Evolutionary conservation across 495 filamentous ascomycete genomes (phyloP).

Genomic region (Lepraria neglecta): DNA sequence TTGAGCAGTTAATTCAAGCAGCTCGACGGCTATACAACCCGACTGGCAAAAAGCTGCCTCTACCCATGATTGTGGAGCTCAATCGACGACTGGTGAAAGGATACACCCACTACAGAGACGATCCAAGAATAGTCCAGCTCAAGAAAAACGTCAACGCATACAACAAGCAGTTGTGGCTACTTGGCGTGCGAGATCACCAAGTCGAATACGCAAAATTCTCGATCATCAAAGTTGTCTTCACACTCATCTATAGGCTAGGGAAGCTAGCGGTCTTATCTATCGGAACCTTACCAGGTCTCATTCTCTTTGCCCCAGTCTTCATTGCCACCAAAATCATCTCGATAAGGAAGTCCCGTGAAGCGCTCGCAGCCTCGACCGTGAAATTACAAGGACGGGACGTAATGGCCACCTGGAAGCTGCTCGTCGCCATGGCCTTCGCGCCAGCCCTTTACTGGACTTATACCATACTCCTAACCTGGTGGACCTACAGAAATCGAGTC

Average conservation of each 20-base stretch:
- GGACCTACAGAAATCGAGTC: slow-evolving; percentile 73
- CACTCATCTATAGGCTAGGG: slow-evolving; percentile 68
- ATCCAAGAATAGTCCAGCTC: slow-evolving; percentile 73
- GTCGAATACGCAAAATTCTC: slow-evolving; percentile 86
- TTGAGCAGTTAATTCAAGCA: slow-evolving; percentile 71
- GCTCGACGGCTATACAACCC: slow-evolving; percentile 90
- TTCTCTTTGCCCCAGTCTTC: slow-evolving; percentile 90
- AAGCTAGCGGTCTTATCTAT: slow-evolving; percentile 72
- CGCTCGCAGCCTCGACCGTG: slow-evolving; percentile 84
- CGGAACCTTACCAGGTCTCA: slow-evolving; percentile 76
- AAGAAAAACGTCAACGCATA: slow-evolving; percentile 76
- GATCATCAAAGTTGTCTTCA: slow-evolving; percentile 63
- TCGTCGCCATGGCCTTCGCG: slow-evolving; percentile 83
- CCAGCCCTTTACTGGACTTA: slow-evolving; percentile 81
- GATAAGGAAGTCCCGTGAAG: slow-evolving; percentile 82
- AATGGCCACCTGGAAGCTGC: slow-evolving; percentile 96
- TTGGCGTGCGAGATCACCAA: slow-evolving; percentile 91
- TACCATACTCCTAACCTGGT: slow-evolving; percentile 63
- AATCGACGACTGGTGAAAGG: slow-evolving; percentile 90
- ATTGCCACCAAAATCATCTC: slow-evolving; percentile 82
- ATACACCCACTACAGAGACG: slow-evolving; percentile 87
- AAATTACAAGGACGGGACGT: slow-evolving; percentile 93
- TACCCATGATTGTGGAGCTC: slow-evolving; percentile 91
- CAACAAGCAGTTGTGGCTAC: slow-evolving; percentile 77
- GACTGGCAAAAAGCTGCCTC: slow-evolving; percentile 84